phyloP scores from a whole-genome alignment of 306 rosid species.

The Gastrolobium bilobum region DNA sequence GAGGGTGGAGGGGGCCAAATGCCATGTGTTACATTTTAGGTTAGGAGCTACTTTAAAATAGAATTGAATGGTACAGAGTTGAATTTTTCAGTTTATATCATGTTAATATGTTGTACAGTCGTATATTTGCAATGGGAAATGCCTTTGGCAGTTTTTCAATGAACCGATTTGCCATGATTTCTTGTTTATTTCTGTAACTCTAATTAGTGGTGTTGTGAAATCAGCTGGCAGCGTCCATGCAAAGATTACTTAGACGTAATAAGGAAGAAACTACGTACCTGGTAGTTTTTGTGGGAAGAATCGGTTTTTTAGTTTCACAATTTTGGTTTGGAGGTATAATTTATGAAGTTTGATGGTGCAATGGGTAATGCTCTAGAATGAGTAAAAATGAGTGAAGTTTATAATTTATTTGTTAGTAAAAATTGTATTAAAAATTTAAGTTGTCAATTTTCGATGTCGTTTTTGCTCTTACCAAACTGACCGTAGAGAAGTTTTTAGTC shows the following conservation, averaged over 20 bases:
- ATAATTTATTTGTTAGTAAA: too few species aligned
- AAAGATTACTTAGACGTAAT: neutral
- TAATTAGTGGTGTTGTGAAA: neutral
- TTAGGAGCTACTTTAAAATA: constrained; percentile 52
- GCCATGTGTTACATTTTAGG: constrained; percentile 64
- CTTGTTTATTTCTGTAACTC: neutral
- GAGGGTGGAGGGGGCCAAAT: constrained; percentile 3
- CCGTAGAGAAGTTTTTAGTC: too few species aligned
- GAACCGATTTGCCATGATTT: constrained; percentile 13
- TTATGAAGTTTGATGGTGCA: too few species aligned
- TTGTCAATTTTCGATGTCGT: too few species aligned
- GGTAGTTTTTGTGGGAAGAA: neutral
- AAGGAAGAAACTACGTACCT: neutral
- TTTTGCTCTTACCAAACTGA: too few species aligned
- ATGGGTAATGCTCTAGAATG: too few species aligned
- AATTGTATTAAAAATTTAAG: too few species aligned
- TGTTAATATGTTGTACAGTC: constrained; percentile 87
- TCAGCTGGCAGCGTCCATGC: constrained; percentile 4
- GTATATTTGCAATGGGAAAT: constrained; percentile 68
- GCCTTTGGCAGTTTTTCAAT: constrained; percentile 75
- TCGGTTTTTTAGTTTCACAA: too few species aligned
- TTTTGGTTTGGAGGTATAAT: too few species aligned
- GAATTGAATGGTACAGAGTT: constrained; percentile 68
- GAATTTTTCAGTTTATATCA: constrained; percentile 55
- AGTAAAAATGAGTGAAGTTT: too few species aligned